phyloP scores from a whole-genome alignment of 2,329 filamentous ascomycete species.

The Cadophora sp. region DNA sequence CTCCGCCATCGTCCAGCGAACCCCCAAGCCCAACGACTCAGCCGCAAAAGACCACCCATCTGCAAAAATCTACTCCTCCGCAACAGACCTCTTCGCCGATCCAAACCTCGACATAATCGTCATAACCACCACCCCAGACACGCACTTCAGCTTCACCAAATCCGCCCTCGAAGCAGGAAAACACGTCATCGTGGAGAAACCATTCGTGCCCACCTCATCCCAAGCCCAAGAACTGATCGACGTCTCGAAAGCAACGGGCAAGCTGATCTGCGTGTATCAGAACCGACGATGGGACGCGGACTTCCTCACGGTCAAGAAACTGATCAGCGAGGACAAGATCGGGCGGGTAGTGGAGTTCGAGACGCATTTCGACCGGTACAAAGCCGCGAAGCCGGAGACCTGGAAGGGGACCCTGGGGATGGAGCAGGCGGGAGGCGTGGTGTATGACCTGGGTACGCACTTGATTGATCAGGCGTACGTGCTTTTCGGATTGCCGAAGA shows the following conservation, averaged over 20 bases:
- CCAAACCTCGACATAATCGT: slow-evolving; percentile 71
- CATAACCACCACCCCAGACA: slow-evolving; percentile 74
- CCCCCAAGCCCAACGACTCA: slow-evolving; percentile 67
- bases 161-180: slow-evolving; percentile 72
- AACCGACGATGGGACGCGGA: slow-evolving; percentile 75
- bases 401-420: slow-evolving; percentile 73
- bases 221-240: slow-evolving; percentile 68
- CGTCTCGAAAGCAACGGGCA: slow-evolving; percentile 47
- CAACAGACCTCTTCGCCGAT: slow-evolving; percentile 70
- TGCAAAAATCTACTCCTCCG: slow-evolving; percentile 67
- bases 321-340: slow-evolving; percentile 64
- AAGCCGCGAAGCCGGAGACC: slow-evolving; percentile 60
- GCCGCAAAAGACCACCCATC: slow-evolving; percentile 72
- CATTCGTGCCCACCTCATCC: slow-evolving; percentile 74
- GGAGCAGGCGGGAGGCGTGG: slow-evolving; percentile 66
- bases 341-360: slow-evolving; percentile 80
- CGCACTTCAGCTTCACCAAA: slow-evolving; percentile 71
- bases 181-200: slow-evolving; percentile 84
- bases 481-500: slow-evolving; percentile 72
- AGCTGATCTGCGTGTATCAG: slow-evolving; percentile 54
- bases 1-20: slow-evolving; percentile 78
- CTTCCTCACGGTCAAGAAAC: slow-evolving; percentile 71
- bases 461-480: slow-evolving; percentile 77
- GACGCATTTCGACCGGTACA: slow-evolving; percentile 81
- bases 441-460: slow-evolving; percentile 80